Percentiles rank a stretch among this genome's conserved stretches.
Conservation (phyloP, 2,329 filamentous ascomycete genomes). For the Boeremia exigua region DNA sequence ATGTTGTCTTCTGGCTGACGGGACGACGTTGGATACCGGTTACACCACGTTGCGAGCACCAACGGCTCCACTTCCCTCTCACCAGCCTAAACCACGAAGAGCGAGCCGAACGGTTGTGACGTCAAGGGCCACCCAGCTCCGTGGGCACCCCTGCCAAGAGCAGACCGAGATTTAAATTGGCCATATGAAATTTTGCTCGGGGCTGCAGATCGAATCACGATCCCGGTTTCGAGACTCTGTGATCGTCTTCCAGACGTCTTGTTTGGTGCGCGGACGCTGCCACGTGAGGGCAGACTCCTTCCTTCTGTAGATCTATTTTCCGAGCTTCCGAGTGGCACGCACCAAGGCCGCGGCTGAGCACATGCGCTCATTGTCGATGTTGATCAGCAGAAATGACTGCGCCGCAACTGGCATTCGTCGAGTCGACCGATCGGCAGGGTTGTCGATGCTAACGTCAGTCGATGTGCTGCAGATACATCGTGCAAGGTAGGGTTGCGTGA, state of each 20-base stretch:
- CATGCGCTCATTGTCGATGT: no score
- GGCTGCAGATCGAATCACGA: constrained; percentile 3
- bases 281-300: neutral
- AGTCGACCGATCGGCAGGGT: no score
- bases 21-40: neutral
- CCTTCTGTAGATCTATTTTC: constrained; percentile 2
- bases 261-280: neutral
- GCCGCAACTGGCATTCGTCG: no score
- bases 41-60: constrained; percentile 2
- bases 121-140: constrained; percentile 1
- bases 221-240: constrained; percentile 5
- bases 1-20: neutral
- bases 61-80: constrained; percentile 12
- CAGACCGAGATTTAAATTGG: constrained; percentile 12
- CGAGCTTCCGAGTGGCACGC: neutral
- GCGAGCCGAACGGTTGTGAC: constrained; percentile 5
- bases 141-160: constrained; percentile 9
- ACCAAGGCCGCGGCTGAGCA: neutral
- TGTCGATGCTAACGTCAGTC: no score
- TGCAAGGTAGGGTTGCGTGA: no score
- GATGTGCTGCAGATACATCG: no score
- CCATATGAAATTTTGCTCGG: neutral
- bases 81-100: neutral
- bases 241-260: neutral
- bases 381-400: no score